phyloP scores from a whole-genome alignment of 305 asterid species.

The Withania somnifera region DNA sequence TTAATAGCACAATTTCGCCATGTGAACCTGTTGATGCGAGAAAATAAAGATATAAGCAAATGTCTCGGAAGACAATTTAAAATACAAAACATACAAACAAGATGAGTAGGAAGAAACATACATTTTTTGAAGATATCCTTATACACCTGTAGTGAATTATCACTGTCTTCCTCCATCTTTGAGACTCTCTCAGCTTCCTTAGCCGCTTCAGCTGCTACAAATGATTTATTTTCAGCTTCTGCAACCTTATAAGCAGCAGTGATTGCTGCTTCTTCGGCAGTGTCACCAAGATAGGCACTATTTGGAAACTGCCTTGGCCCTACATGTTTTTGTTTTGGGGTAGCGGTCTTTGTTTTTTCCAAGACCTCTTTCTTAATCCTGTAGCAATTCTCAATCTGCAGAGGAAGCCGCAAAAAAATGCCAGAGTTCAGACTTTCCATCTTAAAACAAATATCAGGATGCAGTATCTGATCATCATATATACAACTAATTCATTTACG shows the following conservation, averaged over 20 bases:
- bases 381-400: constrained; percentile 61
- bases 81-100: not conserved
- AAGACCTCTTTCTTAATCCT: constrained; percentile 35
- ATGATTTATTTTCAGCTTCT: constrained; percentile 71
- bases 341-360: constrained; percentile 12
- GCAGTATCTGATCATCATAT: not conserved
- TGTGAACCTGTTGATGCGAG: constrained; percentile 29
- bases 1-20: constrained; percentile 36
- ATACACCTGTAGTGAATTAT: constrained; percentile 39
- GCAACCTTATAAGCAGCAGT: constrained; percentile 49
- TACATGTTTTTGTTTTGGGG: constrained; percentile 12
- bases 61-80: not conserved
- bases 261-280: constrained; percentile 42
- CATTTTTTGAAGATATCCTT: constrained; percentile 41
- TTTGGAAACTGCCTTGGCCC: constrained; percentile 29
- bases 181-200: constrained; percentile 64
- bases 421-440: not conserved
- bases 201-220: constrained; percentile 60
- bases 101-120: constrained; percentile 10
- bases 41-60: not conserved
- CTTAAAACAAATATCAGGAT: not conserved
- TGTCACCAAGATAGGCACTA: constrained; percentile 26
- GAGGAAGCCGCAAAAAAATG: not conserved
- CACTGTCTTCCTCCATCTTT: constrained; percentile 54
- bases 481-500: not conserved